A percentile compares a stretch with the other conserved stretches of the same genome.
These are phyloP conservation scores for Claviceps fusiformis DNA, from an alignment of 2,329 filamentous ascomycete species.

Conservation along the genomic window DNA sequence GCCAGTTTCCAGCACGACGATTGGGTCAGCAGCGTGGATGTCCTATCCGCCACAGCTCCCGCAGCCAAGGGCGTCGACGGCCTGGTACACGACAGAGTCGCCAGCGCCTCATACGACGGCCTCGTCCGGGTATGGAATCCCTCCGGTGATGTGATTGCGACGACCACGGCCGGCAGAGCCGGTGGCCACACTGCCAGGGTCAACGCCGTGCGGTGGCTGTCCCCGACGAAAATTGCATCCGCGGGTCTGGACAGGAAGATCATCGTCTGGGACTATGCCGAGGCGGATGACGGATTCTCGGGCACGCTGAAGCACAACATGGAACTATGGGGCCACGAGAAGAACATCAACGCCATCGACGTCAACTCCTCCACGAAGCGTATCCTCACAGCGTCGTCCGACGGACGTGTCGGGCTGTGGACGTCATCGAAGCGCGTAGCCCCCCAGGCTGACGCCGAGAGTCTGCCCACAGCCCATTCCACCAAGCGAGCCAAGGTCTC, in stretches of 20 bases:
- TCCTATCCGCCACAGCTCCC: conserved; percentile 54
- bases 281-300: conserved; percentile 46
- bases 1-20: conserved; percentile 95
- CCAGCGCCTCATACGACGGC: conserved; percentile 93
- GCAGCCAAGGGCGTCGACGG: conserved; percentile 35
- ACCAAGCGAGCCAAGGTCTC: conserved; percentile 66
- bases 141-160: conserved; percentile 72
- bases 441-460: conserved; percentile 55
- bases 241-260: conserved; percentile 75
- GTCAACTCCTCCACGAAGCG: conserved; percentile 61
- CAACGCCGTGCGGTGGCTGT: conserved; percentile 75
- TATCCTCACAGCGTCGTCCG: conserved; percentile 73
- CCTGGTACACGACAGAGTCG: conserved; percentile 39
- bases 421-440: conserved; percentile 63
- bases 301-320: conserved; percentile 56
- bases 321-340: conserved; percentile 73
- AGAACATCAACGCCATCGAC: conserved; percentile 59
- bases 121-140: conserved; percentile 79
- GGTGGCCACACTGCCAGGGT: conserved; percentile 66
- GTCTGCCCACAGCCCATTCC: conserved; percentile 53
- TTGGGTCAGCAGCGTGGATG: conserved; percentile 82
- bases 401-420: conserved; percentile 82
- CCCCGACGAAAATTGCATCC: conserved; percentile 65
- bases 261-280: conserved; percentile 77
- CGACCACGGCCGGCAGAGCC: conserved; percentile 50